A percentile compares a stretch with the other conserved stretches of the same genome.
phyloP scores from a whole-genome alignment of 148 eudicot genomes.

The Spergularia bocconei region DNA sequence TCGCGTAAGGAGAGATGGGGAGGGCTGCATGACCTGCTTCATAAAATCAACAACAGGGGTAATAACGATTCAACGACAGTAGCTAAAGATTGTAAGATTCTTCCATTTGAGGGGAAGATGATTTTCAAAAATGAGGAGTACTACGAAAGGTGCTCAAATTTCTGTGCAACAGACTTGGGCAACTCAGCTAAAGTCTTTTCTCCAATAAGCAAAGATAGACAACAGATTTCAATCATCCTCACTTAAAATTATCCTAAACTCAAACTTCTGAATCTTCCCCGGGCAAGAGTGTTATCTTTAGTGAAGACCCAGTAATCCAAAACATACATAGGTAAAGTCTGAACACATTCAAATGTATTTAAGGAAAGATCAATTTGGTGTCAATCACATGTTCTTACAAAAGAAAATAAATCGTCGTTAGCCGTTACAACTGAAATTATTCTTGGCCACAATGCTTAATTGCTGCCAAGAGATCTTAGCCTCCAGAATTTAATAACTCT shows the following conservation, averaged over 20 bases:
- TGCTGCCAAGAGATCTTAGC: background rate
- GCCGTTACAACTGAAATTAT: background rate
- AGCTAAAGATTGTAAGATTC: background rate
- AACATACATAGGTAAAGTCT: too few species aligned
- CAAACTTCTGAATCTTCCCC: too few species aligned
- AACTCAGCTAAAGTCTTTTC: background rate
- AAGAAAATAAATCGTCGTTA: too few species aligned
- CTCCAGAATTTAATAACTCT: background rate
- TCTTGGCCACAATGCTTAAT: background rate
- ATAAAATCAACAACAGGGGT: constrained; percentile 7
- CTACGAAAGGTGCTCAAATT: background rate
- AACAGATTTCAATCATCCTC: too few species aligned
- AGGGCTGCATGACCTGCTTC: constrained; percentile 54
- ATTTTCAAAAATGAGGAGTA: background rate
- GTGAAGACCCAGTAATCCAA: too few species aligned
- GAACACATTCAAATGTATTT: too few species aligned
- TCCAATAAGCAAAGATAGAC: background rate
- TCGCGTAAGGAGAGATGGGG: constrained; percentile 37
- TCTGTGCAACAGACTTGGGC: background rate
- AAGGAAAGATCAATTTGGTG: too few species aligned
- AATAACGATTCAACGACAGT: background rate
- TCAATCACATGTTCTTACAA: too few species aligned
- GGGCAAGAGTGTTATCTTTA: too few species aligned
- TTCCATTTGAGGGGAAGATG: background rate
- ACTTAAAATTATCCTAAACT: too few species aligned